Evolutionary conservation across 2,329 filamentous ascomycete genomes (phyloP).

Genomic region (Incumbomyces delicatus): DNA sequence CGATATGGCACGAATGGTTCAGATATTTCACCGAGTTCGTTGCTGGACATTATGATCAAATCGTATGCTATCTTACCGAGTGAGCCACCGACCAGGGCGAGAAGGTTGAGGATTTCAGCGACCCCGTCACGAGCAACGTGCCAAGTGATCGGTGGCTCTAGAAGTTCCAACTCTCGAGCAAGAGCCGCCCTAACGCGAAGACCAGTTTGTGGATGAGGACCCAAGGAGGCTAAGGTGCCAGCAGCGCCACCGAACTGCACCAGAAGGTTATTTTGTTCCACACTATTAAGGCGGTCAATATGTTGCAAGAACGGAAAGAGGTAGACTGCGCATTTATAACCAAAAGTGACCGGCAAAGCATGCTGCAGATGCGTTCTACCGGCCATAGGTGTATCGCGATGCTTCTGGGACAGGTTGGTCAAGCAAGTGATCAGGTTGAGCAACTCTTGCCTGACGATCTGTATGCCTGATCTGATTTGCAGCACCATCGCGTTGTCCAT

Average conservation of each 20-base stretch:
- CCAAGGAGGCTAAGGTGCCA: constrained; percentile 46
- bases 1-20: constrained; percentile 48
- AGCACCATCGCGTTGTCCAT: constrained; percentile 47
- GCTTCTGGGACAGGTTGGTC: constrained; percentile 32
- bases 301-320: constrained; percentile 43
- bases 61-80: constrained; percentile 49
- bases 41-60: constrained; percentile 49
- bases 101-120: constrained; percentile 44
- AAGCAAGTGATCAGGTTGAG: constrained; percentile 35
- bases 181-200: constrained; percentile 41
- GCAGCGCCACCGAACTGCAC: constrained; percentile 50
- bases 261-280: constrained; percentile 38
- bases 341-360: constrained; percentile 47
- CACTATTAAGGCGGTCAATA: constrained; percentile 37
- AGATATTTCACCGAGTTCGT: constrained; percentile 45
- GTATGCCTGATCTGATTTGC: constrained; percentile 43
- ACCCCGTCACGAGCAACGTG: constrained; percentile 47
- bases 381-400: constrained; percentile 48
- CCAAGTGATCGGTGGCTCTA: constrained; percentile 47
- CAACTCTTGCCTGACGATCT: constrained; percentile 39
- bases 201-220: constrained; percentile 35
- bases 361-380: constrained; percentile 50
- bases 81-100: constrained; percentile 44
- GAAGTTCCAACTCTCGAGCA: constrained; percentile 39
- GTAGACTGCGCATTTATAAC: constrained; percentile 49